These are phyloP conservation scores for Trifolium dubium DNA, from an alignment of 306 rosid genomes.

Conservation along the genomic window DNA sequence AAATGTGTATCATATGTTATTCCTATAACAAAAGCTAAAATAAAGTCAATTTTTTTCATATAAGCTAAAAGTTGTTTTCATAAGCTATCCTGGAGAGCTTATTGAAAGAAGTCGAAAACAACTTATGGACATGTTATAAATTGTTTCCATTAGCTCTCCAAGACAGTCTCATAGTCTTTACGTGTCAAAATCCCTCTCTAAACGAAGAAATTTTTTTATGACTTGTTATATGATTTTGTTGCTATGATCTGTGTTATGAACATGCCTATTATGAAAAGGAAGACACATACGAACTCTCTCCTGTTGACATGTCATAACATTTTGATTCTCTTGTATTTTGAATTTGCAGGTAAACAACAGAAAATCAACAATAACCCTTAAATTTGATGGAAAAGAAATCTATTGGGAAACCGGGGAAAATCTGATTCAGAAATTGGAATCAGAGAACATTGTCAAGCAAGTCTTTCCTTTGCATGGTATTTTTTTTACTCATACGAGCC, in stretches of 20 bases:
- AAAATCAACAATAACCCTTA: constrained; percentile 51
- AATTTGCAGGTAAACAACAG: constrained; percentile 70
- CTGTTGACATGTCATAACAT: constrained; percentile 13
- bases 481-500: constrained; percentile 46
- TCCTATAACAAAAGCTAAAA: neutral
- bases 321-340: constrained; percentile 42
- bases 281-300: neutral
- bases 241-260: constrained; percentile 7
- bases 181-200: neutral
- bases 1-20: neutral
- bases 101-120: neutral
- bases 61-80: neutral
- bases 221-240: constrained; percentile 16
- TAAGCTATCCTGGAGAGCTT: neutral
- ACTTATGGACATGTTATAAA: neutral
- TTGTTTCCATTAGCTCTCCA: neutral
- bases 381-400: constrained; percentile 62
- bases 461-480: constrained; percentile 94
- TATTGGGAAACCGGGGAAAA: constrained; percentile 77
- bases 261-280: constrained; percentile 12
- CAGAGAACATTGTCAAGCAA: constrained; percentile 72
- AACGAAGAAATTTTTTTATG: constrained; percentile 7
- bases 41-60: neutral
- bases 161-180: neutral
- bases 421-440: constrained; percentile 73